These are phyloP conservation scores for Leucaena leucocephala DNA, from an alignment of 306 rosid species.

Conservation along the genomic window DNA sequence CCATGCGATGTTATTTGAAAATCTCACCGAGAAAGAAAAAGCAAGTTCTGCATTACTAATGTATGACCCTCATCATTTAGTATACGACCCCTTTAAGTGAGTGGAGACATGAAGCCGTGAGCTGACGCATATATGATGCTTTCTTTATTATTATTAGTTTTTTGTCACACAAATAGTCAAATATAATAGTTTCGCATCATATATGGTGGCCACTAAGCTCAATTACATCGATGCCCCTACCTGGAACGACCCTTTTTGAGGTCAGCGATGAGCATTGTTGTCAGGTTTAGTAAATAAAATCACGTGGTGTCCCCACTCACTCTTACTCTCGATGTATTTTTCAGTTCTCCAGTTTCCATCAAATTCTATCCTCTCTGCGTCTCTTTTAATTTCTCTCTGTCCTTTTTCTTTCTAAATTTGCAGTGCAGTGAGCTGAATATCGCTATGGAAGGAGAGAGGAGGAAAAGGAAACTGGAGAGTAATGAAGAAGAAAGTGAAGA, in stretches of 20 bases:
- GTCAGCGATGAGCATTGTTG: slow-evolving; percentile 7
- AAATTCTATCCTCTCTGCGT: neutral
- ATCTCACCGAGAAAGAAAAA: neutral
- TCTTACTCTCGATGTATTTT: neutral
- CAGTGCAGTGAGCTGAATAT: neutral
- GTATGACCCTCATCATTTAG: slow-evolving; percentile 8
- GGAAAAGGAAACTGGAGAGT: slow-evolving; percentile 59
- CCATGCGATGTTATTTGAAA: neutral
- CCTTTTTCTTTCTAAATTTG: neutral
- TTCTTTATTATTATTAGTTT: neutral
- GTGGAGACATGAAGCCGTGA: slow-evolving; percentile 24
- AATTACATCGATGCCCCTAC: neutral
- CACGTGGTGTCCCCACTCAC: neutral
- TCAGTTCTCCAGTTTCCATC: neutral
- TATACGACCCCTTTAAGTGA: neutral
- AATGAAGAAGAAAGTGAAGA: slow-evolving; percentile 56
- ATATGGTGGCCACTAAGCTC: neutral
- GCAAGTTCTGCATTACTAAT: neutral
- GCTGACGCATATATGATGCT: slow-evolving; percentile 30
- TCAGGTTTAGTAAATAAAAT: neutral
- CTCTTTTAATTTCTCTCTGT: neutral
- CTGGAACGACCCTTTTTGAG: neutral
- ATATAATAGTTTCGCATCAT: neutral
- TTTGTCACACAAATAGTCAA: slow-evolving; percentile 16
- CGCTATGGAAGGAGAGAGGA: slow-evolving; percentile 59